Evolutionary conservation across 305 asterid species (phyloP).

Genomic region (Fraxinus albicans): DNA sequence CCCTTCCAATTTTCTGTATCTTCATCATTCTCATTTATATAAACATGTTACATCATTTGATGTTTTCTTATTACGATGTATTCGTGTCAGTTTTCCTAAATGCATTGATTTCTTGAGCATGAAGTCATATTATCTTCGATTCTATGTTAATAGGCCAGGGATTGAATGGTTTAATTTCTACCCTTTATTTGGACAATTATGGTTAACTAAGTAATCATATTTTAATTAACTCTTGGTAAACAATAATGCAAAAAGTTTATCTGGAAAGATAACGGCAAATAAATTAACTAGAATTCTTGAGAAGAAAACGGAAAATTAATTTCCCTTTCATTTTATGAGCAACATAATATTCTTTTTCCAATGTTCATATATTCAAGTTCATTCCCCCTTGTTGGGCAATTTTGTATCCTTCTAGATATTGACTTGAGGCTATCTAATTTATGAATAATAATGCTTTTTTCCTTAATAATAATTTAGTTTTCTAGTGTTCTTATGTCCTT

Average conservation of each 20-base stretch:
- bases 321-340: not conserved
- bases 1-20: not conserved
- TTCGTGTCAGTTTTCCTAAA: not conserved
- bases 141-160: not conserved
- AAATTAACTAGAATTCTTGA: not conserved
- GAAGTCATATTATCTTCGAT: not conserved
- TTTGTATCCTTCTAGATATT: not conserved
- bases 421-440: not conserved
- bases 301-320: not conserved
- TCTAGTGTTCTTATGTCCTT: not conserved
- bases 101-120: not conserved
- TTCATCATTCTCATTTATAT: conserved; percentile 4
- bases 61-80: not conserved
- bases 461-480: not conserved
- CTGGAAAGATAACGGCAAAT: not conserved
- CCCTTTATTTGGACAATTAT: not conserved
- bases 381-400: not conserved
- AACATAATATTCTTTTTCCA: not conserved
- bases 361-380: not conserved
- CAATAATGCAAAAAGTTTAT: not conserved
- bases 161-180: not conserved
- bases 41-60: not conserved
- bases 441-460: not conserved
- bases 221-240: not conserved
- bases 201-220: not conserved